Evolutionary conservation across 23 red algal genomes (phyloP).

Genomic region (Pyropia haitanensis): DNA sequence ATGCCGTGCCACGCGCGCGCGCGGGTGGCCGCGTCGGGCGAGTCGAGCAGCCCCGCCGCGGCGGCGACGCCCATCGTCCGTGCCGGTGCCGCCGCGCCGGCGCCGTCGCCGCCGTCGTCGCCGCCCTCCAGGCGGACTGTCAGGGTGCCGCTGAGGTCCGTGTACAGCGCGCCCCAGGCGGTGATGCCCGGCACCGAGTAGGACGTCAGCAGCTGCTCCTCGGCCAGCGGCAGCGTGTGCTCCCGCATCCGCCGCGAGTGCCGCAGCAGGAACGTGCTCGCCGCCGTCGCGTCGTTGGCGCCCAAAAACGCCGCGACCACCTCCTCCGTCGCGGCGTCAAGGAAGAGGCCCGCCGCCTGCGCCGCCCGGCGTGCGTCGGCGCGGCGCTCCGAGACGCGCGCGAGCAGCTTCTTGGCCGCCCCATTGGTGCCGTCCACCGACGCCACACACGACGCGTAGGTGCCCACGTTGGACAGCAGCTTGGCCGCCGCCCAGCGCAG

Average conservation of each 20-base stretch:
- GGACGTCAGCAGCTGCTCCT: slow-evolving; percentile 58
- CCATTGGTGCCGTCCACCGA: slow-evolving; percentile 49
- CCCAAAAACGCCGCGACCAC: slow-evolving; percentile 38
- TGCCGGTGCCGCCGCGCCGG: too few species aligned
- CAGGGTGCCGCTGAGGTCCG: slow-evolving; percentile 34
- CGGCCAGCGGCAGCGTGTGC: slow-evolving; percentile 38
- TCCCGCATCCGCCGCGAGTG: slow-evolving; percentile 41
- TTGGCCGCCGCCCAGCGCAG: slow-evolving; percentile 27
- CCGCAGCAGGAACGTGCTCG: slow-evolving; percentile 14
- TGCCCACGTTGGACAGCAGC: slow-evolving; percentile 47
- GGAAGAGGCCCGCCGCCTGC: slow-evolving; percentile 37
- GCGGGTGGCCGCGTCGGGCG: slow-evolving; percentile 25
- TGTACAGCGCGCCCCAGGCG: slow-evolving; percentile 65
- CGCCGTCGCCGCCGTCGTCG: slow-evolving; percentile 7
- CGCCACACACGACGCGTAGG: slow-evolving; percentile 30
- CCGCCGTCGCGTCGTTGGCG: slow-evolving; percentile 24
- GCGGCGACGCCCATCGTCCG: slow-evolving; percentile 53
- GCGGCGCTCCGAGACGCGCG: slow-evolving; percentile 18
- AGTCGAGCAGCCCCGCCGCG: slow-evolving; percentile 48
- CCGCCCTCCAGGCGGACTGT: slow-evolving; percentile 16
- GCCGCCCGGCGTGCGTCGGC: slow-evolving; percentile 15
- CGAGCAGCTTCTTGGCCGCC: slow-evolving; percentile 39
- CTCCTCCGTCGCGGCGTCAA: slow-evolving; percentile 35
- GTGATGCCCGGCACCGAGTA: slow-evolving; percentile 42
- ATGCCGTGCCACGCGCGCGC: slow-evolving; percentile 47